These are phyloP conservation scores for Trichoderma brevicompactum DNA, from an alignment of 2,329 filamentous ascomycete genomes.

Conservation along the genomic window DNA sequence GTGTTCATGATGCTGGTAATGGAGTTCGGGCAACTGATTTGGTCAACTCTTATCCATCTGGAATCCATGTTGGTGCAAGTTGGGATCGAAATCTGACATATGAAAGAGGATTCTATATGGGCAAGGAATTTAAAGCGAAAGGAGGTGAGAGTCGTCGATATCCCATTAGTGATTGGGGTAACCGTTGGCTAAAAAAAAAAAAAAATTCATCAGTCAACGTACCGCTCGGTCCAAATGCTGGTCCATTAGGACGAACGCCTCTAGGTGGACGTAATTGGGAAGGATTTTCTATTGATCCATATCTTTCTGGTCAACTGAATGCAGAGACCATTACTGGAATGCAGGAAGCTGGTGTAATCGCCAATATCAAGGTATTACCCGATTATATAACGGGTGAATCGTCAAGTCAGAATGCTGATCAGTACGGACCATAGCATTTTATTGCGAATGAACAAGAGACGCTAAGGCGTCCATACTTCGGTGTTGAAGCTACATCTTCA, in stretches of 20 bases:
- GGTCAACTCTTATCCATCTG: constrained; percentile 54
- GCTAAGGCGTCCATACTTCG: constrained; percentile 47
- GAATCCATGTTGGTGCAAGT: constrained; percentile 52
- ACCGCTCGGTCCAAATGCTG: constrained; percentile 71
- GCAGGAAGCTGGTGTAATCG: constrained; percentile 78
- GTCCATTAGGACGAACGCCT: constrained; percentile 71
- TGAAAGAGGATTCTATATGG: constrained; percentile 57
- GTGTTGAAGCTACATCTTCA: constrained; percentile 58
- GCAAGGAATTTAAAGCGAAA: constrained; percentile 60
- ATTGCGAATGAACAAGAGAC: constrained; percentile 67
- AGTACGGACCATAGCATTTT: constrained; percentile 49
- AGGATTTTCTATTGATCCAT: constrained; percentile 72
- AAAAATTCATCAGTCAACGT: constrained; percentile 62
- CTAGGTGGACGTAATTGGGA: constrained; percentile 77
- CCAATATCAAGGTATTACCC: constrained; percentile 63
- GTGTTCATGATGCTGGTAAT: constrained; percentile 55
- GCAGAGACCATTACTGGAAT: constrained; percentile 75
- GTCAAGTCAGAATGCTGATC: not conserved
- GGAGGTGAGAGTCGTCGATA: constrained; percentile 48
- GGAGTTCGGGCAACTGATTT: constrained; percentile 54
- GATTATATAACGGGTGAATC: not conserved
- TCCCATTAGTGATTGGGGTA: fast-evolving
- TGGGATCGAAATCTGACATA: constrained; percentile 62
- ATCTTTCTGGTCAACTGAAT: constrained; percentile 70
- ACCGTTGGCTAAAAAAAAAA: constrained; percentile 1